These are phyloP conservation scores for Ophiostoma ulmi DNA, from an alignment of 2,329 filamentous ascomycete genomes.

Conservation along the genomic window DNA sequence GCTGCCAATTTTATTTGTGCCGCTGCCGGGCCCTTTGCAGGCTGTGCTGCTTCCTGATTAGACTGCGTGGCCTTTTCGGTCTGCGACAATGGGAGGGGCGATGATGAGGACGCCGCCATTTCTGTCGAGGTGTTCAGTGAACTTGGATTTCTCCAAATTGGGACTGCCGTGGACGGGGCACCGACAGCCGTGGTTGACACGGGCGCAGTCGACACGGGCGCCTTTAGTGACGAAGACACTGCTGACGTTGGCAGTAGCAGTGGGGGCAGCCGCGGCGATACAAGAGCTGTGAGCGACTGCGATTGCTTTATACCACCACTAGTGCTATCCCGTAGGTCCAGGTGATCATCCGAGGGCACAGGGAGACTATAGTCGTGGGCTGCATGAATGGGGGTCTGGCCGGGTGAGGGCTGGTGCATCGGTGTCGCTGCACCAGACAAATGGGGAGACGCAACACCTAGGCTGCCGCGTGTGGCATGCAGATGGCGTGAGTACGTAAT, in stretches of 20 bases:
- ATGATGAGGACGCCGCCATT: constrained; percentile 8
- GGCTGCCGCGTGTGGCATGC: constrained; percentile 62
- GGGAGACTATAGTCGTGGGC: constrained; percentile 53
- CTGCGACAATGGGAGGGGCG: background rate
- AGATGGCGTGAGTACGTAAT: constrained; percentile 93
- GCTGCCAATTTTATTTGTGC: background rate
- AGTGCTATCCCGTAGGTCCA: constrained; percentile 32
- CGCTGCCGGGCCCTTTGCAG: background rate
- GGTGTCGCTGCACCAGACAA: constrained; percentile 64
- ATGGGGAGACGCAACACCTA: constrained; percentile 59
- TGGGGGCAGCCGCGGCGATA: constrained; percentile 3
- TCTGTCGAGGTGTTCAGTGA: background rate
- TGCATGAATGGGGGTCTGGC: constrained; percentile 58
- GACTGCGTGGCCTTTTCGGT: background rate
- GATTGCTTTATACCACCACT: constrained; percentile 35
- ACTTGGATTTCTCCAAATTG: background rate
- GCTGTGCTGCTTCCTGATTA: background rate
- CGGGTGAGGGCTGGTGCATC: constrained; percentile 71
- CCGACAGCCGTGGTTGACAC: background rate
- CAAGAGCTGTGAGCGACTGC: constrained; percentile 32
- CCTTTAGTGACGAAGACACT: background rate
- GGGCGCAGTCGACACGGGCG: background rate
- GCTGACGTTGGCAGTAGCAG: constrained; percentile 15
- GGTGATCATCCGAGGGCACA: constrained; percentile 32
- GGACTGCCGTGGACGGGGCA: background rate